Percentiles rank a stretch among this genome's conserved stretches.
Evolutionary conservation across 2,329 filamentous ascomycete species (phyloP).

Genomic region (Ophiocordyceps camponoti-floridani): DNA sequence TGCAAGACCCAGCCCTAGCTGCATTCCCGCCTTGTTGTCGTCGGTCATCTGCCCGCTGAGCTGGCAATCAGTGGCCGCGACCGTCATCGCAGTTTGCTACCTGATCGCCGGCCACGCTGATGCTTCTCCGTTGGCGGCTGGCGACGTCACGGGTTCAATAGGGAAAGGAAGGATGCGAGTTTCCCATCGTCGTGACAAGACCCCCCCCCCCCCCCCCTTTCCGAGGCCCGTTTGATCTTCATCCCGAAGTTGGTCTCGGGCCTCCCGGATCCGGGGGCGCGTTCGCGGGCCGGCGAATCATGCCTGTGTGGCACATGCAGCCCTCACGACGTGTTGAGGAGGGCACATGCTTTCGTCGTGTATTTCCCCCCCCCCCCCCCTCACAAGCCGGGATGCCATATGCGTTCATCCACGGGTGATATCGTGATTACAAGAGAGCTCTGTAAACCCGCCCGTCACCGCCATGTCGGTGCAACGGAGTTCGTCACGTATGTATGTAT

Average conservation of each 20-base stretch:
- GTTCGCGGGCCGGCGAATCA: not conserved
- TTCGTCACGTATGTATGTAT: not conserved
- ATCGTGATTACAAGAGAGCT: not conserved
- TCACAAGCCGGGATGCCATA: not conserved
- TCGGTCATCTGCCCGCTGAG: conserved; percentile 21
- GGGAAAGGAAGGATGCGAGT: too few relatives aligned
- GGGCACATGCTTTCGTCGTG: not conserved
- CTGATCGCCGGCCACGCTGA: too few relatives aligned
- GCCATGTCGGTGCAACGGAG: too few relatives aligned
- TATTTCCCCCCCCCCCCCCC: too few relatives aligned
- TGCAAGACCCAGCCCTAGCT: conserved; percentile 1
- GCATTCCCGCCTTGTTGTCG: conserved; percentile 2
- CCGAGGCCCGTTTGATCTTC: too few relatives aligned
- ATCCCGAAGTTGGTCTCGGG: too few relatives aligned
- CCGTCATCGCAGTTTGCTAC: not conserved
- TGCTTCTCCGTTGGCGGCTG: too few relatives aligned
- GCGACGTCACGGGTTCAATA: too few relatives aligned
- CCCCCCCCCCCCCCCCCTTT: too few relatives aligned
- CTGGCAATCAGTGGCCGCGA: conserved; percentile 11
- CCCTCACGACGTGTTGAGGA: not conserved
- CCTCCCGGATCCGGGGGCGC: not conserved
- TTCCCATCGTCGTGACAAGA: too few relatives aligned
- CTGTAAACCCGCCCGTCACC: too few relatives aligned
- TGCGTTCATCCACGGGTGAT: not conserved
- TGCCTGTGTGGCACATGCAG: not conserved